phyloP scores from a whole-genome alignment of 2,329 filamentous ascomycete species.

The Paraphoma sp. region DNA sequence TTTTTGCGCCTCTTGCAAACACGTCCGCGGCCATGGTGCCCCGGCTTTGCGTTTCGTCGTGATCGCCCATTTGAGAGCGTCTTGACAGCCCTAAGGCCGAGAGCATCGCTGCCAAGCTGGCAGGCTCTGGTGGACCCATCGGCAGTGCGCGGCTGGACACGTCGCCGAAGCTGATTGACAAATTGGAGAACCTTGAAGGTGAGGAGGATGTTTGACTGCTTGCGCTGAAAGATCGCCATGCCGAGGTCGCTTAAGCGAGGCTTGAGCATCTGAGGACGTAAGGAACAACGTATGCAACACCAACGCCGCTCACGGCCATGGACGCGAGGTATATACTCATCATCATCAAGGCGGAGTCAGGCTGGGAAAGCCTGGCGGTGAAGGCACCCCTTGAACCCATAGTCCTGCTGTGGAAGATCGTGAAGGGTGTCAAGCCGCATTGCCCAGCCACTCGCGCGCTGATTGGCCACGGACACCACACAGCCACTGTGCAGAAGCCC shows the following conservation, averaged over 20 bases:
- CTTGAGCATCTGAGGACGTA: constrained; percentile 23
- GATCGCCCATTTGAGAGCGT: constrained; percentile 35
- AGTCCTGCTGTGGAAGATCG: too few species aligned
- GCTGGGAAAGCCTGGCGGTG: constrained; percentile 34
- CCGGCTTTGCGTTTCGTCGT: constrained; percentile 27
- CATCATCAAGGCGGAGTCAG: constrained; percentile 32
- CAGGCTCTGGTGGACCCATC: constrained; percentile 23
- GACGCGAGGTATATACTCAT: constrained; percentile 30
- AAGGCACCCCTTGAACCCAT: constrained; percentile 11
- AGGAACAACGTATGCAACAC: constrained; percentile 26
- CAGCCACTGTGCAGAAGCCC: constrained; percentile 11
- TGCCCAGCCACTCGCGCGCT: constrained; percentile 18
- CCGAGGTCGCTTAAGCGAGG: constrained; percentile 22
- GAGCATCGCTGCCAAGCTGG: constrained; percentile 31
- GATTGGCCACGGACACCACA: constrained; percentile 28
- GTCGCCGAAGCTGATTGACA: constrained; percentile 47
- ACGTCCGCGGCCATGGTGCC: constrained; percentile 28
- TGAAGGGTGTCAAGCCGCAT: constrained; percentile 13
- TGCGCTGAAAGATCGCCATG: constrained; percentile 39
- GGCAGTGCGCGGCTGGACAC: constrained; percentile 40
- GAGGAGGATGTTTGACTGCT: constrained; percentile 42
- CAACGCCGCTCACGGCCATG: constrained; percentile 13
- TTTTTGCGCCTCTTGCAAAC: constrained; percentile 32
- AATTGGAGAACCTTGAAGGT: constrained; percentile 48
- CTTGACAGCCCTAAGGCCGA: constrained; percentile 32